Evolutionary conservation across 306 rosid genomes (phyloP), one percentile per base, ranked within the genome.

Genomic region (Trifolium repens): DNA sequence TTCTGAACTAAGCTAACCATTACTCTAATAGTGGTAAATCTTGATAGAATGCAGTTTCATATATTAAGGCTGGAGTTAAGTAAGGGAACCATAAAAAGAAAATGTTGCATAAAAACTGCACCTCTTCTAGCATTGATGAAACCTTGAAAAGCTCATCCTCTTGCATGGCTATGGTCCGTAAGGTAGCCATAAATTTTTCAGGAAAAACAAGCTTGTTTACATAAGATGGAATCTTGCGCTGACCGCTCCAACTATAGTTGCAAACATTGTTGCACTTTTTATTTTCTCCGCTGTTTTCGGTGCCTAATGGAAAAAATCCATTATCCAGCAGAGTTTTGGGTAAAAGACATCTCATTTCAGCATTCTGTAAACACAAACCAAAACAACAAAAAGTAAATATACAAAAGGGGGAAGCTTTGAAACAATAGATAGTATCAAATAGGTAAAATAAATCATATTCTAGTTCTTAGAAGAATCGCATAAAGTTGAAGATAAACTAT

Each of bases 171-270:
- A 94, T 79, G 71, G 96, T 92, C 87, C 99, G 89, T 86, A 92
- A 83, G 66, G 93, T 79, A 62, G 90, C 74, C 79, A 94, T 70
- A 83, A 94, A 90, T 50, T 79, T 90, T 74, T 92, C 97, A 0
- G 99, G 97, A 71, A 94, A 94, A 72, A 92, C 88, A 82, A 94
- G 88, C 76, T 84, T 89, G 87, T 80, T 80, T 55, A 73, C 74
- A 72, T 92, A 94, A 32, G 92, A 87, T 49, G 99, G 99, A 68
- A 55, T 83, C 82, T 88, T 92, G 69, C 96, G 93, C 67, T 81
- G 87, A 77, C 97, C 99, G 67, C 97, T 92, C 99, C 99, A 94
- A 79, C 99, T 94, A 73, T 91, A 90, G 79, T 81, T 87, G 78
- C 83, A 72, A 74, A 64, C 75, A 79, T 46, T 84, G 53, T 74